phyloP scores from a whole-genome alignment of 345 rosid species.

The Rhizophora mangle region DNA sequence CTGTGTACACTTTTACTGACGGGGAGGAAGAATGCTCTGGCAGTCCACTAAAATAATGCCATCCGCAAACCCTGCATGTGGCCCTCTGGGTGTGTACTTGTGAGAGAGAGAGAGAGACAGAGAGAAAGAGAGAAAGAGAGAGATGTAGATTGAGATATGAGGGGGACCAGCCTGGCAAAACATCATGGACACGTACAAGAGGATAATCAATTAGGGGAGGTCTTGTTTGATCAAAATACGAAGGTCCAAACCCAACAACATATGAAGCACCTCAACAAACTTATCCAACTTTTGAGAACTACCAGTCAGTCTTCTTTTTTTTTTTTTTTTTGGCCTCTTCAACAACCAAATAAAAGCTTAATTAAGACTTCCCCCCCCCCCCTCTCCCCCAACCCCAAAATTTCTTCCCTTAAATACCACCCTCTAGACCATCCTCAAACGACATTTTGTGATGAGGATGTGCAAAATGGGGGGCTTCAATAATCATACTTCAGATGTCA shows the following conservation, averaged over 20 bases:
- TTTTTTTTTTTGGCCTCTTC: neutral
- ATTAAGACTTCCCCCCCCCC: neutral
- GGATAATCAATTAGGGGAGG: neutral
- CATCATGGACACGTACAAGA: neutral
- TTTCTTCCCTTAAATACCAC: neutral
- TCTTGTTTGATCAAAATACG: neutral
- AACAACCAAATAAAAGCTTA: slow-evolving; percentile 8
- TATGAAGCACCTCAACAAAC: slow-evolving; percentile 14
- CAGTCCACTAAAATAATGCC: too few relatives aligned
- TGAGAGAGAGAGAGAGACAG: too few relatives aligned
- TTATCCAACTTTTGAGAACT: slow-evolving; percentile 21
- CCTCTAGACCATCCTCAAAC: neutral
- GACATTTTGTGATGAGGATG: neutral
- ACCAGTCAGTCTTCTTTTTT: slow-evolving; percentile 23
- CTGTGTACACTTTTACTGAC: too few relatives aligned
- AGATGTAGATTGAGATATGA: too few relatives aligned
- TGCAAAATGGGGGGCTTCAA: slow-evolving; percentile 16
- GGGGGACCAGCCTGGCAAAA: too few relatives aligned
- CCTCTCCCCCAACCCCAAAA: too few relatives aligned
- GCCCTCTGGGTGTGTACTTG: too few relatives aligned
- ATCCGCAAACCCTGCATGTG: too few relatives aligned
- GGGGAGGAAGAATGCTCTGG: too few relatives aligned
- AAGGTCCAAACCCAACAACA: slow-evolving; percentile 27
- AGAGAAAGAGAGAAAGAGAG: too few relatives aligned
- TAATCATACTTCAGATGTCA: slow-evolving; percentile 4